phyloP scores from a whole-genome alignment of 441 rosid genomes.

The Pelargonium myrrhifolium region DNA sequence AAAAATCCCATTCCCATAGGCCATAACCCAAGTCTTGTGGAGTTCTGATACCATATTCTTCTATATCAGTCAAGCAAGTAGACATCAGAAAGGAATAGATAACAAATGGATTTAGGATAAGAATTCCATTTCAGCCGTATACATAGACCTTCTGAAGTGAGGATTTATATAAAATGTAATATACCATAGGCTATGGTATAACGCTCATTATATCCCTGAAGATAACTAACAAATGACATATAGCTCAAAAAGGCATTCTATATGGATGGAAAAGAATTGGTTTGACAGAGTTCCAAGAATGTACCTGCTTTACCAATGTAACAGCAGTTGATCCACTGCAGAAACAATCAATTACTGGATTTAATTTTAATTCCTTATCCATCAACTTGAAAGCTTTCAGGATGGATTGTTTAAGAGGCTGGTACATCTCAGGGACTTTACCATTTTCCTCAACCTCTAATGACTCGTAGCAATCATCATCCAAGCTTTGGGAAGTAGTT shows the following conservation, averaged over 20 bases:
- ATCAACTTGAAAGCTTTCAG: conserved; percentile 51
- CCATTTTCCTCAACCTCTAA: conserved; percentile 29
- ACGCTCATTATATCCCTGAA: background rate
- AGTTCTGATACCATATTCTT: no score
- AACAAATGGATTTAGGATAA: background rate
- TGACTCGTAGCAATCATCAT: conserved; percentile 49
- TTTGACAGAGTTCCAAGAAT: background rate
- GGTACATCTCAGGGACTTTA: conserved; percentile 47
- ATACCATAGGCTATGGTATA: background rate
- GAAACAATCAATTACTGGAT: conserved; percentile 63
- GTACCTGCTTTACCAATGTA: conserved; percentile 61
- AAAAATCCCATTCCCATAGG: no score
- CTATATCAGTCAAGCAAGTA: background rate
- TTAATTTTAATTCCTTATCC: conserved; percentile 57
- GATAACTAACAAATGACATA: background rate
- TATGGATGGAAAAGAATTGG: background rate
- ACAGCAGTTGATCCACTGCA: conserved; percentile 78
- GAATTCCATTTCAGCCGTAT: background rate
- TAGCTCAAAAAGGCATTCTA: background rate
- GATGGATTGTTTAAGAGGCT: conserved; percentile 45
- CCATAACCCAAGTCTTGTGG: no score
- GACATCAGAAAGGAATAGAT: background rate
- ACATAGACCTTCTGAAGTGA: background rate
- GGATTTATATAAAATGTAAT: background rate
- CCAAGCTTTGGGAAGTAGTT: conserved; percentile 32